A percentile compares a stretch with the other conserved stretches of the same genome.
Conservation (phyloP, 352 stramenopile genomes). For the Pythium insidiosum region DNA sequence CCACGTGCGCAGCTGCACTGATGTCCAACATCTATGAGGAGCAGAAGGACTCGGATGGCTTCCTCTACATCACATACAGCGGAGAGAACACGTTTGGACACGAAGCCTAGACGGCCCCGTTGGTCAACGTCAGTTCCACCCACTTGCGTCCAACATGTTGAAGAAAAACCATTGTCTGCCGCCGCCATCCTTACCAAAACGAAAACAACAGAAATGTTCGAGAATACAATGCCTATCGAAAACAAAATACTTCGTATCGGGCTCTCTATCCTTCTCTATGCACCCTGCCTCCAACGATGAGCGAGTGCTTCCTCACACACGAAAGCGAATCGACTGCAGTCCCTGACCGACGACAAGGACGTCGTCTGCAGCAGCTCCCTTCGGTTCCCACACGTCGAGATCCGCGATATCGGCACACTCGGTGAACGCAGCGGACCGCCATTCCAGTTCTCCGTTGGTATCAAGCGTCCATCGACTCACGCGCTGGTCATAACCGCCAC, state of each 20-base stretch:
- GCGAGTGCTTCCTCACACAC: background rate
- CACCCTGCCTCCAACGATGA: too few species aligned
- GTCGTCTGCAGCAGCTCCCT: background rate
- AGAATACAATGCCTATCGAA: too few species aligned
- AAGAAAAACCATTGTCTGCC: too few species aligned
- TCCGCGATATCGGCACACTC: constrained; percentile 80
- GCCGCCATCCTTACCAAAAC: too few species aligned
- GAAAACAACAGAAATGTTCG: too few species aligned
- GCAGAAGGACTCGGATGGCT: constrained; percentile 97
- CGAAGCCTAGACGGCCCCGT: constrained; percentile 8
- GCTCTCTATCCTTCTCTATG: too few species aligned
- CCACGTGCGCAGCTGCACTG: constrained; percentile 87
- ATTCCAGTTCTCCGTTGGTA: constrained; percentile 20
- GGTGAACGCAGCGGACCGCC: constrained; percentile 52
- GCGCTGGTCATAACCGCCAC: constrained; percentile 80
- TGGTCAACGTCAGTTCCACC: too few species aligned
- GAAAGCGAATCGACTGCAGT: constrained; percentile 38
- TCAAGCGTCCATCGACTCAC: constrained; percentile 53
- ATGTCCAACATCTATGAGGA: constrained; percentile 99
- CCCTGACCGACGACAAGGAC: constrained; percentile 76
- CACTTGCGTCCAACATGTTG: too few species aligned
- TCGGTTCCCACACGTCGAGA: constrained; percentile 27
- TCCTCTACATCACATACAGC: constrained; percentile 99
- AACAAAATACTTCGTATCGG: too few species aligned
- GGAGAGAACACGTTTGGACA: constrained; percentile 98